Base-by-base conservation (phyloP, 805 yeast species). In the Metschnikowia bowlesiae region DNA sequence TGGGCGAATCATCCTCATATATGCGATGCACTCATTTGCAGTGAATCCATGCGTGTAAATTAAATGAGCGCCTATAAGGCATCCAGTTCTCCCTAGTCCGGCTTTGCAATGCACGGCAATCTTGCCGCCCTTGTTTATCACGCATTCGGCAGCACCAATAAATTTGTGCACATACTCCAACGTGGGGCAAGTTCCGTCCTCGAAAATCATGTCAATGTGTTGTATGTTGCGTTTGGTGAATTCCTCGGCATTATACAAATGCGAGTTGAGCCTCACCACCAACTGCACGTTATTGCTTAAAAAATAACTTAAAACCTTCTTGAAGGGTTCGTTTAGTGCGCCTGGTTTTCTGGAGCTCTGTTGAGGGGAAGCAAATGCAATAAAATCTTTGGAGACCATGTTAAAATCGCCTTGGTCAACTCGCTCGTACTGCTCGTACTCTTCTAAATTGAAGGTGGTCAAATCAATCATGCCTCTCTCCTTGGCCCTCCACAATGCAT, bases 41-140 rank as follows among this genome's bases (percentile, higher is more conserved):
- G 98, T 94, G 65, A 94, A 94, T 0, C 97, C 97, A 66, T 92
- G 94, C 2, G 96, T 89, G 65, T 94, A 94, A 46, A 94, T 94
- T 57, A 94, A 75, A 68, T 92, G 96, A 0, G 99, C 99, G 6
- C 99, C 99, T 56, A 94, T 94, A 46, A 94, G 78, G 70, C 99
- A 94, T 16, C 99, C 99, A 0, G 99, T 94, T 74, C 99, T 81
- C 10, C 99, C 99, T 51, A 94, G 75, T 4, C 99, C 99, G 5
- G 99, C 99, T 65, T 94, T 92, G 75, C 99, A 94, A 67, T 94
- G 99, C n/a, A 94, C 98, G 1, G 99, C 99, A 53, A 94, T 85
- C 64, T 90, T 90, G 16, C 97, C 97, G 10, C 95, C 94, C 47
- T 83, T 79, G 38, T 80, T 79, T 50, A 92, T 89, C 8, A 89